Percentiles rank a stretch among this genome's conserved stretches.
These are phyloP conservation scores for Naganishia onofrii DNA, from an alignment of 768 basidiomycete species.

Conservation along the genomic window DNA sequence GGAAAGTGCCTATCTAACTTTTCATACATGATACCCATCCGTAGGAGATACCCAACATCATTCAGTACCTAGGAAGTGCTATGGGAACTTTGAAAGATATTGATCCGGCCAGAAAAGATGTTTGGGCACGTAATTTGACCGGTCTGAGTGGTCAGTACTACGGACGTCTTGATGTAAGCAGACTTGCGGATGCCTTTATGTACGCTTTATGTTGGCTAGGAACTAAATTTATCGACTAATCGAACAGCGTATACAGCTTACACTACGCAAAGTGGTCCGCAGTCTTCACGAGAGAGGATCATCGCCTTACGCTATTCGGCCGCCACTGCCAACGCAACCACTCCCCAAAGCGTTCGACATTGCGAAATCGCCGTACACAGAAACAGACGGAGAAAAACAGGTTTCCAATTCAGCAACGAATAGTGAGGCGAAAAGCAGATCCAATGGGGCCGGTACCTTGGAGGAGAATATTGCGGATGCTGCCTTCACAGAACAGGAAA, in stretches of 20 bases:
- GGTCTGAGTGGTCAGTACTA: conserved; percentile 31
- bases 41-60: conserved; percentile 29
- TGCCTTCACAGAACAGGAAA: not conserved
- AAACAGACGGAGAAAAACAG: not conserved
- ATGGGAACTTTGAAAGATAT: conserved; percentile 22
- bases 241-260: conserved; percentile 12
- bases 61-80: conserved; percentile 27
- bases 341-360: not conserved
- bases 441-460: not conserved
- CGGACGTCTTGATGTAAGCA: conserved; percentile 26
- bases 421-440: not conserved
- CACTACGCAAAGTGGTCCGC: conserved; percentile 23
- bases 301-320: conserved; percentile 11
- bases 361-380: not conserved
- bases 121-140: conserved; percentile 28
- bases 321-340: conserved; percentile 3
- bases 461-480: not conserved
- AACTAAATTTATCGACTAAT: not conserved
- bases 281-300: conserved; percentile 13
- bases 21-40: not conserved
- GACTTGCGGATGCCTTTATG: not conserved
- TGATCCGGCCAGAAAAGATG: conserved; percentile 23
- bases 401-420: not conserved
- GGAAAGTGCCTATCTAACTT: not conserved
- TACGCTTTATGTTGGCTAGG: not conserved